Base-by-base conservation (phyloP, 768 basidiomycete genomes). In the Arthromyces matolae region DNA sequence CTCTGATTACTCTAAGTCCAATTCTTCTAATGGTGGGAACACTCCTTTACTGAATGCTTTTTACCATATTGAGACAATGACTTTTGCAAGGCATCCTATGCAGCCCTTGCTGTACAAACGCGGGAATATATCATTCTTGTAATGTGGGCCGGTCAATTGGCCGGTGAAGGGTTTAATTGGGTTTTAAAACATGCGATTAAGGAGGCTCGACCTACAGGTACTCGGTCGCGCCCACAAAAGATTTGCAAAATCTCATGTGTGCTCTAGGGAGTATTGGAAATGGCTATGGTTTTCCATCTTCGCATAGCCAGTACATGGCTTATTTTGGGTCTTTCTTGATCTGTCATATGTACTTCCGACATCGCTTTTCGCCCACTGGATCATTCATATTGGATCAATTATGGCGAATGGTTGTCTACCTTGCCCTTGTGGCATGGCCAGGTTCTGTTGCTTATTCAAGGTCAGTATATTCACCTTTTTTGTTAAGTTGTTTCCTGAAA, bases 231-330 rank as follows among this genome's bases (percentile, higher is more conserved):
- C 13, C 8, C 19, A 25, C 16, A 9, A 22, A 14, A 8, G 16
- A 18, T 4, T 8, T 36, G 10, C 28, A 3, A 3, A 23, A 8
- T 31, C 10, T 39, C 8, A 35, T 3, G 8, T 12, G 18, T 44
- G 18, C 18, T 38, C 42, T 10, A 84, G 84, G 73, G 34, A 75
- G 72, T 46, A 63, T 80, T 38, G 84, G 83, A 16, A 76, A 76
- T 45, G 89, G 89, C 12, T 92, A 90, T 60, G 90, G 89, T 6
- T 92, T 92, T 56, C 90, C 90, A 0, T 91, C 89, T 0, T 90
- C 88, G 12, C 90, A 93, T 60, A 89, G 87, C 64, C 90, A 93
- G 64, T 90, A 84, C 62, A 91, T 93, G 90, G 90, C 81, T 13
- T 93, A 87, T 65, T 92, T 93, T 54, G 73, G 84, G 5, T 72